These are phyloP conservation scores for Nicotiana obtusifolia DNA, from an alignment of 257 asterid genomes.

Conservation along the genomic window DNA sequence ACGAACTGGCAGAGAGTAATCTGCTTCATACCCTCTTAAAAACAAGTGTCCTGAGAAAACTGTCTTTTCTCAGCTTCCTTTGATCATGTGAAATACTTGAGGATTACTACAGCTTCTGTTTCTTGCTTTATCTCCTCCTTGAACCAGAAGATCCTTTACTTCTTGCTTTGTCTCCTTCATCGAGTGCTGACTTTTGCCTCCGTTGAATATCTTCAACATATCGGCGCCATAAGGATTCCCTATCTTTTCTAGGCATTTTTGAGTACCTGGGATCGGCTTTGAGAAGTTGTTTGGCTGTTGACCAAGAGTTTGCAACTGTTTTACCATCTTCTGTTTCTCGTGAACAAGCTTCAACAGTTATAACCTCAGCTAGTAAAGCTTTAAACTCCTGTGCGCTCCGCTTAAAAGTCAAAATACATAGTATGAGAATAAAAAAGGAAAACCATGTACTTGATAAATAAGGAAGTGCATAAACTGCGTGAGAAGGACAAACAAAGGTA, in stretches of 20 bases:
- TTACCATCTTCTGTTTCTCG: slow-evolving; percentile 73
- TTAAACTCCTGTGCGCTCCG: slow-evolving; percentile 59
- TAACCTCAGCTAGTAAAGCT: slow-evolving; percentile 51
- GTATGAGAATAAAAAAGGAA: background rate
- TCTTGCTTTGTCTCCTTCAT: slow-evolving; percentile 50
- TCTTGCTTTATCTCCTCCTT: slow-evolving; percentile 2
- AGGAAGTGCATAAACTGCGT: background rate
- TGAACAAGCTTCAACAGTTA: slow-evolving; percentile 58
- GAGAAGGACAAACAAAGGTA: background rate
- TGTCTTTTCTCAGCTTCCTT: background rate
- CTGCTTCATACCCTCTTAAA: background rate
- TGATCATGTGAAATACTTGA: background rate
- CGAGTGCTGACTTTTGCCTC: slow-evolving; percentile 40
- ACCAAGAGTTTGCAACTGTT: slow-evolving; percentile 75
- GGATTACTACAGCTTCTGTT: background rate
- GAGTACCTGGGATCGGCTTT: slow-evolving; percentile 69
- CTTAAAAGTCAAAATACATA: slow-evolving; percentile 27
- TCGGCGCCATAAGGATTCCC: slow-evolving; percentile 82
- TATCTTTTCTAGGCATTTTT: slow-evolving; percentile 79
- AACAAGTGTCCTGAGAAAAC: background rate
- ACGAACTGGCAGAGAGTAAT: background rate
- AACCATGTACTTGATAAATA: background rate
- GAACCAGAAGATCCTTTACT: slow-evolving; percentile 38
- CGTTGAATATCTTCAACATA: slow-evolving; percentile 72
- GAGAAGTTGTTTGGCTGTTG: slow-evolving; percentile 69